Percentiles rank a stretch among this genome's conserved stretches.
Evolutionary conservation across 164 flowering plant genomes (phyloP).

Genomic region (Chloranthus sessilifolius): DNA sequence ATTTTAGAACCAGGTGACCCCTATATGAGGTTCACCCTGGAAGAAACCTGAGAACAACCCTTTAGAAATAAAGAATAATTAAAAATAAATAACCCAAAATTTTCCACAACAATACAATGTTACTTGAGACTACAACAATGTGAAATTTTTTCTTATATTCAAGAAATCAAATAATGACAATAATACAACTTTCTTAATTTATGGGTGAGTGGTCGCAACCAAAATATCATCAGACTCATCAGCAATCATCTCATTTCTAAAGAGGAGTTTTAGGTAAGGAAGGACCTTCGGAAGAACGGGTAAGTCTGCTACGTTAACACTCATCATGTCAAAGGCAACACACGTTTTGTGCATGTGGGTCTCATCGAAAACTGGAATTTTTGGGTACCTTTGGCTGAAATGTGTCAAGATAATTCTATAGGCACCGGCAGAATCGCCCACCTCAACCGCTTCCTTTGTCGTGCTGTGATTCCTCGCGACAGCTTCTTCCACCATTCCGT

Average conservation of each 20-base stretch:
- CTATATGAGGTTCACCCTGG: too few relatives aligned
- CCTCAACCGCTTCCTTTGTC: conserved; percentile 85
- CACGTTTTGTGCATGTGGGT: conserved; percentile 79
- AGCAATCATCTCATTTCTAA: conserved; percentile 52
- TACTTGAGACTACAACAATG: not conserved
- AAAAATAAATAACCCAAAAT: not conserved
- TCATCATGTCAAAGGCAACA: conserved; percentile 98
- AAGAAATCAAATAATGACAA: not conserved
- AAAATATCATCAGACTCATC: conserved; percentile 69
- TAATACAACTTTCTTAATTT: not conserved
- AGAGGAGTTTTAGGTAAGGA: conserved; percentile 77
- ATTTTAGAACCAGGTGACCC: too few relatives aligned
- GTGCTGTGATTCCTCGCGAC: conserved; percentile 92
- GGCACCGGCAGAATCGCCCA: conserved; percentile 67
- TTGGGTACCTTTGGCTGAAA: conserved; percentile 98
- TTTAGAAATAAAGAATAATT: too few relatives aligned
- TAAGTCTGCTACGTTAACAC: conserved; percentile 81
- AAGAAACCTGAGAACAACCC: too few relatives aligned
- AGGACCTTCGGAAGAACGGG: conserved; percentile 79
- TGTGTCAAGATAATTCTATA: conserved; percentile 88
- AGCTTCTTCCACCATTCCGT: conserved; percentile 82
- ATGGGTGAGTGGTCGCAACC: too few relatives aligned
- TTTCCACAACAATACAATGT: not conserved
- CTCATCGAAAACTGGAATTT: conserved; percentile 84
- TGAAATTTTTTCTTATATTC: not conserved